Percentiles rank a stretch among this genome's conserved stretches.
Conservation (phyloP, 768 basidiomycete genomes). For the Boletus huronensis region DNA sequence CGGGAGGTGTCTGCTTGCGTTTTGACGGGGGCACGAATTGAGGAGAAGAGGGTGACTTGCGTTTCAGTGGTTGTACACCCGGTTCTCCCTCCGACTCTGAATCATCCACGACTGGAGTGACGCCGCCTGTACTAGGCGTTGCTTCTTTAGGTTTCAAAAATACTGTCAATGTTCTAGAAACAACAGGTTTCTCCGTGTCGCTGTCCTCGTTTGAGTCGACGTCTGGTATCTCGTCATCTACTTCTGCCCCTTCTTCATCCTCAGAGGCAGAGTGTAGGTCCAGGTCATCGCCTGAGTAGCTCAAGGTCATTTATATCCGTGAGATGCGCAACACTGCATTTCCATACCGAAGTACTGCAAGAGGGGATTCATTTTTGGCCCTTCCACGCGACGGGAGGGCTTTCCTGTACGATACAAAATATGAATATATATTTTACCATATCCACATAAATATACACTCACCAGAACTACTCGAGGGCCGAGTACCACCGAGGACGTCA, state of each 20-base stretch:
- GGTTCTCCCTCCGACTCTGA: constrained; percentile 30
- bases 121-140: not conserved
- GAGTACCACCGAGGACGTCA: constrained; percentile 1
- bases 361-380: constrained; percentile 38
- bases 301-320: not conserved
- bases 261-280: constrained; percentile 54
- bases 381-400: not conserved
- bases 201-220: constrained; percentile 22
- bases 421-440: not conserved
- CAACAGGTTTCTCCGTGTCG: constrained; percentile 17
- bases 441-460: not conserved
- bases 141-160: constrained; percentile 10
- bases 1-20: constrained; percentile 11
- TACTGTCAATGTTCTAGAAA: constrained; percentile 23
- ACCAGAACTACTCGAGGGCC: constrained; percentile 12
- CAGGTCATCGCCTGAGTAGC: constrained; percentile 36
- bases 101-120: constrained; percentile 12
- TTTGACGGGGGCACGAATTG: constrained; percentile 14
- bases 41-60: constrained; percentile 22
- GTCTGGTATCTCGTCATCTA: constrained; percentile 20
- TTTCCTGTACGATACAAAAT: not conserved
- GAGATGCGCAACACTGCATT: not conserved
- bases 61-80: constrained; percentile 14
- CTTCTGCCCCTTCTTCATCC: constrained; percentile 23
- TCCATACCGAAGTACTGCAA: constrained; percentile 47